These are phyloP conservation scores for Pythium phragmiticola DNA, from an alignment of 352 stramenopile species.

Conservation along the genomic window DNA sequence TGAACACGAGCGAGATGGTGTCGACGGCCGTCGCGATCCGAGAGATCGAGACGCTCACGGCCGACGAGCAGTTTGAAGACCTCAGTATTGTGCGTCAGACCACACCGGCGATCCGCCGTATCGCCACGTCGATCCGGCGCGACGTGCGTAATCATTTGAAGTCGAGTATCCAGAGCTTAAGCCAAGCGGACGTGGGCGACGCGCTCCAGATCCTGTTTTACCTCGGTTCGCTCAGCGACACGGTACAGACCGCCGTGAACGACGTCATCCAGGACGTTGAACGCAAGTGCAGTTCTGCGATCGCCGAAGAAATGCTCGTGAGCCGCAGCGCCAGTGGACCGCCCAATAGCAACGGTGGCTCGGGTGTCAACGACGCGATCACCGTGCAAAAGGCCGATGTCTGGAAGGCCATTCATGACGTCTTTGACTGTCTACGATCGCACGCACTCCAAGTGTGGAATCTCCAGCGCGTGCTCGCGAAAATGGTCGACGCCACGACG, in stretches of 20 bases:
- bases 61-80: conserved; percentile 59
- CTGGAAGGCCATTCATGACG: conserved; percentile 79
- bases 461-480: conserved; percentile 80
- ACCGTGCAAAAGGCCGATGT: conserved; percentile 63
- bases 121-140: conserved; percentile 46
- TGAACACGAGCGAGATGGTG: conserved; percentile 44
- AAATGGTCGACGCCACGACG: conserved; percentile 56
- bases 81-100: conserved; percentile 61
- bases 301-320: conserved; percentile 66
- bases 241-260: conserved; percentile 74
- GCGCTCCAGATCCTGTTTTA: conserved; percentile 83
- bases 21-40: conserved; percentile 67
- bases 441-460: conserved; percentile 86
- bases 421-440: conserved; percentile 67
- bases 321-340: conserved; percentile 19
- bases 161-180: conserved; percentile 51
- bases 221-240: conserved; percentile 56
- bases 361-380: conserved; percentile 20
- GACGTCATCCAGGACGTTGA: conserved; percentile 84
- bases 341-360: conserved; percentile 14
- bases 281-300: conserved; percentile 50
- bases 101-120: conserved; percentile 46
- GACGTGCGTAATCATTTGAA: conserved; percentile 54
- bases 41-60: conserved; percentile 61
- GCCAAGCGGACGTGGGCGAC: conserved; percentile 68